These are phyloP conservation scores for Stenogyne calaminthoides DNA, from an alignment of 305 asterid species.

Conservation along the genomic window DNA sequence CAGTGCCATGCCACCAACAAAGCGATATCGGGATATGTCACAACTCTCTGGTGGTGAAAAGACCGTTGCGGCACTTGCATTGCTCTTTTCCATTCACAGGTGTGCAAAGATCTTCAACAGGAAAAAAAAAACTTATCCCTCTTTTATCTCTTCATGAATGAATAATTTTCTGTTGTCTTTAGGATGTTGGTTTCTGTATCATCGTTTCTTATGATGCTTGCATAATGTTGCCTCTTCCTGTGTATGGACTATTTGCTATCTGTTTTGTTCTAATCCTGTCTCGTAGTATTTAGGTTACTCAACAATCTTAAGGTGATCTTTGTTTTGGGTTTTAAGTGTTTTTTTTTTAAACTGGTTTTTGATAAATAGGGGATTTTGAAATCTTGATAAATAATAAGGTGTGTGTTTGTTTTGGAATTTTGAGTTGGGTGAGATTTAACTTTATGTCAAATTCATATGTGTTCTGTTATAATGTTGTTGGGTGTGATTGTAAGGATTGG, in stretches of 20 bases:
- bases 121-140: background rate
- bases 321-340: no score
- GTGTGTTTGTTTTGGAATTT: no score
- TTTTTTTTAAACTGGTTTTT: no score
- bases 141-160: conserved; percentile 2
- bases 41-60: conserved; percentile 98
- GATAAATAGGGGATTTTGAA: no score
- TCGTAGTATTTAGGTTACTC: background rate
- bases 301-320: background rate
- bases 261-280: background rate
- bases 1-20: conserved; percentile 99
- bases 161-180: conserved; percentile 9
- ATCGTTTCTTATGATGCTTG: background rate
- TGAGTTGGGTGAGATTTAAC: no score
- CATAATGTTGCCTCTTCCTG: background rate
- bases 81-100: conserved; percentile 97
- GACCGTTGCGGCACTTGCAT: conserved; percentile 98
- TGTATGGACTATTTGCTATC: background rate
- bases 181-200: background rate
- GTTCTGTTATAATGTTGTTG: no score
- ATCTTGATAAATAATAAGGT: no score
- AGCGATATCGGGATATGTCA: conserved; percentile 95
- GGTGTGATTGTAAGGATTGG: no score
- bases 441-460: no score
- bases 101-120: conserved; percentile 27